phyloP scores from a whole-genome alignment of 805 yeast genomes.

The Kodamaea kaohsiungensis region DNA sequence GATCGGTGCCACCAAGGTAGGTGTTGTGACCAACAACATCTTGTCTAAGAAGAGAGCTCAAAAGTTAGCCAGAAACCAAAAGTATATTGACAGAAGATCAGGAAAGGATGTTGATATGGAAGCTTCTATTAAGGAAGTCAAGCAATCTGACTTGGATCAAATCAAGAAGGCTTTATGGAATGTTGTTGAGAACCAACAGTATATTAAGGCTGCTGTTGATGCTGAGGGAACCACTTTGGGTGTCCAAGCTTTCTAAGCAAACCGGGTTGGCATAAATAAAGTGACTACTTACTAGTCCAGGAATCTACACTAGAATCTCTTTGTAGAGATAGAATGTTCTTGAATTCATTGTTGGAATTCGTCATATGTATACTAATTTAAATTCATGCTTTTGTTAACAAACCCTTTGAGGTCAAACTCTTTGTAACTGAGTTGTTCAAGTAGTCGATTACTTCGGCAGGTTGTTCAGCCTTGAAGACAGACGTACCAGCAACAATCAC shows the following conservation, averaged over 20 bases:
- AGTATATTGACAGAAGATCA: slow-evolving; percentile 62
- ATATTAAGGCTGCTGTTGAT: slow-evolving; percentile 42
- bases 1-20: slow-evolving; percentile 25
- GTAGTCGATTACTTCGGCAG: slow-evolving; percentile 68
- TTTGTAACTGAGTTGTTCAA: slow-evolving; percentile 63
- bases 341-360: background rate
- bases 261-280: too few species aligned
- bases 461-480: slow-evolving; percentile 82
- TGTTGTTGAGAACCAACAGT: slow-evolving; percentile 60
- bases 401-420: slow-evolving; percentile 32
- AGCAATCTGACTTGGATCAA: slow-evolving; percentile 39
- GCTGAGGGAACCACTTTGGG: slow-evolving; percentile 88
- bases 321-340: background rate
- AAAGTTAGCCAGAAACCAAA: slow-evolving; percentile 77
- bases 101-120: slow-evolving; percentile 37
- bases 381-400: slow-evolving; percentile 8
- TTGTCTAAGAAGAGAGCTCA: slow-evolving; percentile 76
- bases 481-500: slow-evolving; percentile 98
- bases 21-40: slow-evolving; percentile 54
- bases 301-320: background rate
- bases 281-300: too few species aligned
- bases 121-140: slow-evolving; percentile 21
- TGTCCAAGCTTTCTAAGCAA: slow-evolving; percentile 53
- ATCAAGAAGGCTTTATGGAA: slow-evolving; percentile 72
- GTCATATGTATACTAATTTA: background rate